A percentile compares a stretch with the other conserved stretches of the same genome.
Conservation (phyloP, 2,329 filamentous ascomycete genomes). For the Xylariaceae sp. region DNA sequence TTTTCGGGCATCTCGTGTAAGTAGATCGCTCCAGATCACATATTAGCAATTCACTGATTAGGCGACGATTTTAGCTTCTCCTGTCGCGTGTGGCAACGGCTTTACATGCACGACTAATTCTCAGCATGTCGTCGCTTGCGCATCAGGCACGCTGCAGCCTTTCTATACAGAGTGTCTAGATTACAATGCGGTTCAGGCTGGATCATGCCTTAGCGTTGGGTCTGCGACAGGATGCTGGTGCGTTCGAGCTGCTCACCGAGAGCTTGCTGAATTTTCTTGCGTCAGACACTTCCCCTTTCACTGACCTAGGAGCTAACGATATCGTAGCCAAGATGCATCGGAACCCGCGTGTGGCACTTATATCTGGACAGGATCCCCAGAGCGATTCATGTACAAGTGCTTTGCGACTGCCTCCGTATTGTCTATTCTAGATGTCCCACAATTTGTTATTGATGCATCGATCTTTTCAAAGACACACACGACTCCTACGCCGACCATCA, state of each 20-base stretch:
- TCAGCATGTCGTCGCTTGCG: conserved; percentile 35
- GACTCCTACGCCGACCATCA: conserved; percentile 12
- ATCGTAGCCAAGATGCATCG: conserved; percentile 12
- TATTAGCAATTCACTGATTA: conserved; percentile 2
- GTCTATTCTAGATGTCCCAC: conserved; percentile 34
- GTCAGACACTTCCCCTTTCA: neutral
- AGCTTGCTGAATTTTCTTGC: too few species aligned
- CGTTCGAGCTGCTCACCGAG: too few species aligned
- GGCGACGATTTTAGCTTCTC: conserved; percentile 17
- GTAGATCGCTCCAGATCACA: conserved; percentile 9
- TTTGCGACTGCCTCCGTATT: conserved; percentile 25
- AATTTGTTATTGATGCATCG: conserved; percentile 31
- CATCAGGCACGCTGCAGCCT: conserved; percentile 24
- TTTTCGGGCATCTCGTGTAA: conserved; percentile 27
- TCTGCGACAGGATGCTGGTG: conserved; percentile 36
- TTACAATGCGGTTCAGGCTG: conserved; percentile 28
- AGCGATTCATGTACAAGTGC: conserved; percentile 36
- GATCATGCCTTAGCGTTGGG: conserved; percentile 27
- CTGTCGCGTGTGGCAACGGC: conserved; percentile 20
- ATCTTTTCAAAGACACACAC: conserved; percentile 21
- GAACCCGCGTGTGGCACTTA: conserved; percentile 35
- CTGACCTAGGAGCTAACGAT: conserved; percentile 4
- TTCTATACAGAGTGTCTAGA: conserved; percentile 37
- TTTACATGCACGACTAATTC: conserved; percentile 31
- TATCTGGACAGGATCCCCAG: conserved; percentile 33